Evolutionary conservation across 306 rosid genomes (phyloP).

Genomic region (Cicer judaicum): DNA sequence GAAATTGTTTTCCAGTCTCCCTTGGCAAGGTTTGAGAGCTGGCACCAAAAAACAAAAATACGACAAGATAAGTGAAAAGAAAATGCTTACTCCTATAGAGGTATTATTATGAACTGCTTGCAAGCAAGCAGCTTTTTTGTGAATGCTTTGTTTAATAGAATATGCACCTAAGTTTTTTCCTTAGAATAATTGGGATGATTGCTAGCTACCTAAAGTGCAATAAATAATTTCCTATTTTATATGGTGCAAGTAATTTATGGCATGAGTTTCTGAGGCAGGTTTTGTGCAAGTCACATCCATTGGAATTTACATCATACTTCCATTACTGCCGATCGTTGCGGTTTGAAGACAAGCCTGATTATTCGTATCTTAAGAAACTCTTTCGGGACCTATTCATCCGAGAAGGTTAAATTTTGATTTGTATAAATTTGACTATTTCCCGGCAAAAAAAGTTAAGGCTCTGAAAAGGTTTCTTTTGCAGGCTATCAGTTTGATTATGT

Average conservation of each 20-base stretch:
- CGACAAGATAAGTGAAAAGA: constrained; percentile 98
- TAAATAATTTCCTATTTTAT: constrained; percentile 20
- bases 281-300: constrained; percentile 84
- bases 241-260: constrained; percentile 37
- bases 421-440: constrained; percentile 22
- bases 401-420: constrained; percentile 68
- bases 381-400: constrained; percentile 92
- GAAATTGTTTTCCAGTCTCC: constrained; percentile 73
- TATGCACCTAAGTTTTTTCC: not conserved
- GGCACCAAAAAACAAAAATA: constrained; percentile 95
- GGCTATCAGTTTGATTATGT: constrained; percentile 98
- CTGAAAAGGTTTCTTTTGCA: constrained; percentile 49
- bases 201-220: constrained; percentile 4
- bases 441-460: constrained; percentile 30
- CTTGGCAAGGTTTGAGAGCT: constrained; percentile 99
- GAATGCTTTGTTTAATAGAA: not conserved
- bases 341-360: constrained; percentile 98
- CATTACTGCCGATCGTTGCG: constrained; percentile 91
- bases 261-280: constrained; percentile 55
- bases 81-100: constrained; percentile 96
- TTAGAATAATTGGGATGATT: constrained; percentile 1
- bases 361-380: constrained; percentile 92
- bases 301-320: constrained; percentile 90
- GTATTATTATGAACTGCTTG: constrained; percentile 52
- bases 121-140: constrained; percentile 32